Evolutionary conservation across 1,284 basidiomycete species (phyloP).

Genomic region (Fomes fomentarius): DNA sequence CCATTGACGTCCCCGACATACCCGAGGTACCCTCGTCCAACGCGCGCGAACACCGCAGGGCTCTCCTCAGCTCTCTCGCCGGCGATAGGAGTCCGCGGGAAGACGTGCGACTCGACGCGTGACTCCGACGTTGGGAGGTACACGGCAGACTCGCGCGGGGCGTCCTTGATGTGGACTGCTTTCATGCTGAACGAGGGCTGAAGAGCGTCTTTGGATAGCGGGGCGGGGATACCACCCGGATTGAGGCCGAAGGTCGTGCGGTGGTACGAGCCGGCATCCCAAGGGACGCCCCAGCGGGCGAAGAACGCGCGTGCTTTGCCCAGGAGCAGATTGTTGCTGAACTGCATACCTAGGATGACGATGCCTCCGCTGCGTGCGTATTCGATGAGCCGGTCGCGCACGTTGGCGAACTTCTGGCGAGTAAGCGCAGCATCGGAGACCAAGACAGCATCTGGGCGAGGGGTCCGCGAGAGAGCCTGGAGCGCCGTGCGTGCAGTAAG

Average conservation of each 20-base stretch:
- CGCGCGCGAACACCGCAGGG: constrained; percentile 21
- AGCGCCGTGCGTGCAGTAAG: neutral
- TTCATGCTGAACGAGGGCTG: constrained; percentile 22
- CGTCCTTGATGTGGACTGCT: constrained; percentile 20
- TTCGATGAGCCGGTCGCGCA: constrained; percentile 9
- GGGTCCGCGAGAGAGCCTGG: constrained; percentile 6
- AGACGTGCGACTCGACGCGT: constrained; percentile 18
- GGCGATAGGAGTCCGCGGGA: constrained; percentile 3
- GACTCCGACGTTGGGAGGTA: constrained; percentile 20
- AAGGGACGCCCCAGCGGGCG: constrained; percentile 18
- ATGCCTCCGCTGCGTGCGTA: constrained; percentile 19
- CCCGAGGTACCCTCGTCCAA: constrained; percentile 24
- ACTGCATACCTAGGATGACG: constrained; percentile 21
- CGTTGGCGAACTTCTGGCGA: neutral
- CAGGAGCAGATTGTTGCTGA: constrained; percentile 11
- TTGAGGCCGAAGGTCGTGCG: constrained; percentile 25
- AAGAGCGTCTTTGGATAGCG: constrained; percentile 14
- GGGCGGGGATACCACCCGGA: constrained; percentile 20
- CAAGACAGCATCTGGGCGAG: constrained; percentile 15
- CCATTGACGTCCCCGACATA: constrained; percentile 28
- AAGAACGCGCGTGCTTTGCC: constrained; percentile 5
- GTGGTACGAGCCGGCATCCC: constrained; percentile 19
- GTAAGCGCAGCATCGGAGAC: constrained; percentile 17
- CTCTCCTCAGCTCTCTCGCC: constrained; percentile 15
- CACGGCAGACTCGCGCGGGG: constrained; percentile 11